These are phyloP conservation scores for Neodidymelliopsis sp. DNA, from an alignment of 2,329 filamentous ascomycete species.

Conservation along the genomic window DNA sequence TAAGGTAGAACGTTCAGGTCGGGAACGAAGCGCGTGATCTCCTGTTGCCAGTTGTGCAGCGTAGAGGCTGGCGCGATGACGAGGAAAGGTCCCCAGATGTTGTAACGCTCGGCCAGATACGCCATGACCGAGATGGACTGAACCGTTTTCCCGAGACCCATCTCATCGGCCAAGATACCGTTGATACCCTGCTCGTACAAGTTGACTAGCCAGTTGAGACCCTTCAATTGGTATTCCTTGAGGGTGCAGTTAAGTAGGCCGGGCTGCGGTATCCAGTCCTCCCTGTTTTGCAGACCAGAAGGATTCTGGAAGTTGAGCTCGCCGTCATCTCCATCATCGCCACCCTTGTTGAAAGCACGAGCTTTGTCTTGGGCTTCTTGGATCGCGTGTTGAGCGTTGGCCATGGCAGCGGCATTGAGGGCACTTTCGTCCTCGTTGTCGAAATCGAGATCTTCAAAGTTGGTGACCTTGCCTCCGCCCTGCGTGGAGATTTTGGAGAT, in stretches of 20 bases:
- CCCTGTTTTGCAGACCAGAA: slow-evolving; percentile 89
- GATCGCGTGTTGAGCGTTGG: slow-evolving; percentile 95
- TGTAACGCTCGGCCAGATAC: slow-evolving; percentile 94
- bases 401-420: slow-evolving; percentile 83
- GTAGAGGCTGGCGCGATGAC: slow-evolving; percentile 97
- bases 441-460: slow-evolving; percentile 94
- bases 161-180: slow-evolving; percentile 97
- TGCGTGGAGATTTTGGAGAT: slow-evolving; percentile 58
- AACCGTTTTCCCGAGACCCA: slow-evolving; percentile 99
- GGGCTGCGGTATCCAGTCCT: slow-evolving; percentile 80
- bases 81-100: slow-evolving; percentile 97
- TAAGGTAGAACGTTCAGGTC: slow-evolving; percentile 95
- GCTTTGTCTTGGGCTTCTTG: slow-evolving; percentile 94
- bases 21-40: slow-evolving; percentile 94
- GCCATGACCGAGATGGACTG: slow-evolving; percentile 99
- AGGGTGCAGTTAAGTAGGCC: slow-evolving; percentile 92
- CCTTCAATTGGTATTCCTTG: slow-evolving; percentile 99
- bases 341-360: slow-evolving; percentile 82
- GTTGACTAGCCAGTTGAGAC: slow-evolving; percentile 99
- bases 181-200: slow-evolving; percentile 99
- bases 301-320: slow-evolving; percentile 99
- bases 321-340: slow-evolving; percentile 70
- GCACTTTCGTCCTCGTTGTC: slow-evolving; percentile 90
- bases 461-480: slow-evolving; percentile 77
- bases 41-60: slow-evolving; percentile 99